Evolutionary conservation across 129 eudicot species (phyloP).

Genomic region (Saposhnikovia divaricata): DNA sequence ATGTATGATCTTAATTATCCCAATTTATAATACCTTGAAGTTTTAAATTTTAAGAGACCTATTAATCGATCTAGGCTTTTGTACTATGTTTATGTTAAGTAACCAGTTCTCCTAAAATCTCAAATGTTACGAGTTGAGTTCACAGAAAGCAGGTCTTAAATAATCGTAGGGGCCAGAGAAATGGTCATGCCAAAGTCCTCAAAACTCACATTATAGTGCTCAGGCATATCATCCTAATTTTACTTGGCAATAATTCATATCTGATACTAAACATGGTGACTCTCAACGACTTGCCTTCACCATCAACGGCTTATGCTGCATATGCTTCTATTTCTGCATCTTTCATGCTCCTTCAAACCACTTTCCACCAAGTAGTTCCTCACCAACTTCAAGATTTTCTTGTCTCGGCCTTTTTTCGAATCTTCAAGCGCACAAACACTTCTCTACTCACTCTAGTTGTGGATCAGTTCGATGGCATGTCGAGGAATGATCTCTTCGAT

Average conservation of each 20-base stretch:
- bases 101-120: too few species aligned
- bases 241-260: background rate
- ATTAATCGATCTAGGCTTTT: too few species aligned
- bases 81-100: too few species aligned
- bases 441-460: conserved; percentile 17
- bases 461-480: conserved; percentile 34
- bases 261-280: background rate
- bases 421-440: conserved; percentile 14
- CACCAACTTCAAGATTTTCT: background rate
- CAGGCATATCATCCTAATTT: background rate
- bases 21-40: too few species aligned
- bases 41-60: too few species aligned
- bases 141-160: too few species aligned
- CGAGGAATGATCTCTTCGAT: conserved; percentile 24
- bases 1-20: too few species aligned
- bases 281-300: background rate
- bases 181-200: background rate
- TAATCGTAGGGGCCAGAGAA: too few species aligned
- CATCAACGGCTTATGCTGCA: background rate
- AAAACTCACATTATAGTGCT: too few species aligned
- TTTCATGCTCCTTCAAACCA: conserved; percentile 1
- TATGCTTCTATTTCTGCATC: conserved; percentile 3
- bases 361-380: conserved; percentile 1
- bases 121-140: too few species aligned
- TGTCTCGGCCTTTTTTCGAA: background rate